phyloP scores from a whole-genome alignment of 2,329 filamentous ascomycete genomes.

The Fusarium sp. region DNA sequence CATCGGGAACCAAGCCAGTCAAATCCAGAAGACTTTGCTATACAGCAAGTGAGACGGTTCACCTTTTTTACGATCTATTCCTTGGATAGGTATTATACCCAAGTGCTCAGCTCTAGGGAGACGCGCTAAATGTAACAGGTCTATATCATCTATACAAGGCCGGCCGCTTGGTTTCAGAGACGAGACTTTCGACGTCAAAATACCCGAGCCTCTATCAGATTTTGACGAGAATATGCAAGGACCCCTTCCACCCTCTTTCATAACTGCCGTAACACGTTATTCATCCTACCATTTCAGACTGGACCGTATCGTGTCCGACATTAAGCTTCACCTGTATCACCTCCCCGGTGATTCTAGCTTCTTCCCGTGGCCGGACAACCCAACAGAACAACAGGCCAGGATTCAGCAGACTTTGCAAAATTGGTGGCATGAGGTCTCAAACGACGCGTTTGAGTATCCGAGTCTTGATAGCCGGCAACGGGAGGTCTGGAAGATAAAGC shows the following conservation, averaged over 20 bases:
- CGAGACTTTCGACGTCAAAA: neutral
- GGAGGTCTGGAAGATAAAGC: neutral
- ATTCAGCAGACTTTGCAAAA: neutral
- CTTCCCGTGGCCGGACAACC: slow-evolving; percentile 19
- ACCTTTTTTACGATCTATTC: neutral
- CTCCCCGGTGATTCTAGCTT: slow-evolving; percentile 30
- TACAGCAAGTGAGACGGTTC: neutral
- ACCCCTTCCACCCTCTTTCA: accelerated
- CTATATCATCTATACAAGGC: neutral
- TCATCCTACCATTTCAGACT: neutral
- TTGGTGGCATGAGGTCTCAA: neutral
- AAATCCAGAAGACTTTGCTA: accelerated
- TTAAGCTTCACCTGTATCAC: neutral
- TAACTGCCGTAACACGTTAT: neutral
- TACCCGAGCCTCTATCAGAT: accelerated
- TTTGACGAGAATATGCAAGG: neutral
- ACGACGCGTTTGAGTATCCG: neutral
- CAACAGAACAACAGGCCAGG: neutral
- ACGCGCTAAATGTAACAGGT: neutral
- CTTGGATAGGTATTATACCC: neutral
- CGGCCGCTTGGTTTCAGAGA: neutral
- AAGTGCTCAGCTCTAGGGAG: no score
- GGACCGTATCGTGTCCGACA: neutral
- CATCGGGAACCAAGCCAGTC: neutral
- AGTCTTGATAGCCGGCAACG: neutral